Percentiles rank a stretch among this genome's conserved stretches.
phyloP scores from a whole-genome alignment of 164 flowering plant species.

The Vitis rupestris region DNA sequence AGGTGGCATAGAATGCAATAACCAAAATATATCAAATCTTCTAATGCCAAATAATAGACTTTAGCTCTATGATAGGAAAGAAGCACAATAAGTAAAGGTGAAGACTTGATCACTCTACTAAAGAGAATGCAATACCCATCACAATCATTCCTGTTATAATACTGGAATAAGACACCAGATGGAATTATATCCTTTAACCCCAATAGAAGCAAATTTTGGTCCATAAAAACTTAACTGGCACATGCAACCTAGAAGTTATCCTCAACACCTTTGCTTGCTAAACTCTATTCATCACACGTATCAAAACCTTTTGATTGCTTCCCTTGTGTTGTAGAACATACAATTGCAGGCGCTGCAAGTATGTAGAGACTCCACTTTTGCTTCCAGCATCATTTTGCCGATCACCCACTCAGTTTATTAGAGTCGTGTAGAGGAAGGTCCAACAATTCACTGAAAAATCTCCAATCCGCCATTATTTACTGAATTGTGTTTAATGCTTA shows the following conservation, averaged over 20 bases:
- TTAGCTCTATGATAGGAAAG: not conserved
- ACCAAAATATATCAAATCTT: not conserved
- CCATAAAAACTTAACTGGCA: not conserved
- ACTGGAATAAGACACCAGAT: not conserved
- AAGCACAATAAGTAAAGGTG: not conserved
- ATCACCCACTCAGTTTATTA: no score
- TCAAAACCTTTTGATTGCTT: not conserved
- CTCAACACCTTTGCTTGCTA: not conserved
- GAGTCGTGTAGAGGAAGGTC: no score
- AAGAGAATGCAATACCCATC: not conserved
- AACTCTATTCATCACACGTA: not conserved
- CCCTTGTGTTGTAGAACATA: no score
- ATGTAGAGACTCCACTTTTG: no score
- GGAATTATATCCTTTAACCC: slow-evolving; percentile 10
- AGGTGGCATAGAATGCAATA: not conserved
- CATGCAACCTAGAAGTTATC: not conserved
- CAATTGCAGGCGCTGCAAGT: no score
- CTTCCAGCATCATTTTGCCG: no score
- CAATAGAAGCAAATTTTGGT: slow-evolving; percentile 7
- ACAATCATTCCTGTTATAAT: not conserved
- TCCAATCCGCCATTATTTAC: no score
- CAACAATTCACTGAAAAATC: no score
- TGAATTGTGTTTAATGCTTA: no score
- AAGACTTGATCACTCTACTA: slow-evolving; percentile 1
- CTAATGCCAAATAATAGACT: not conserved